Base-by-base conservation (phyloP, 306 rosid species). In the Begonia peltatifolia region DNA sequence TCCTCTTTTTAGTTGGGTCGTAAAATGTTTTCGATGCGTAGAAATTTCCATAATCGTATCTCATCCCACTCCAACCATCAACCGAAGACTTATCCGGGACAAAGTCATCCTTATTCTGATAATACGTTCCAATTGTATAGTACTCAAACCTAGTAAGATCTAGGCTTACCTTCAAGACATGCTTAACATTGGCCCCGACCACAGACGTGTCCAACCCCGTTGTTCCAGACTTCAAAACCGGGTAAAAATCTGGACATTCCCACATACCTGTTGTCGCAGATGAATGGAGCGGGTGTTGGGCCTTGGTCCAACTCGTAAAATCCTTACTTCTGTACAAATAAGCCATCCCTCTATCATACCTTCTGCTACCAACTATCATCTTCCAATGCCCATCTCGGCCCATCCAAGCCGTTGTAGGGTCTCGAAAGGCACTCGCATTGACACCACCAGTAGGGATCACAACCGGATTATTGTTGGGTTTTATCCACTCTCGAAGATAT, bases 171-270 rank as follows among this genome's bases (percentile, higher is more conserved):
- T 90, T 90, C 10, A 90, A 53, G 8, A 85, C 87, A 43, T 83
- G 74, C 42, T 83, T 90, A 6, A 74, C 65, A 15, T 20, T 42
- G 7, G 11, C 12, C 16, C 81, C 72, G 2, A 2, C 2, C 9
- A 50, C 9, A 0, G 95, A 78, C 9, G 73, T 14, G 30, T 90
- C 95, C 66, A 85, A 61, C 54, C 97, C 94, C 0, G 2, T 38
- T 17, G 51, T 63, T 1, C 79, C 68, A 1, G 13, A 6, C 17
- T 58, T 4, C 0, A 76, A 54, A 59, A 85, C 97, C 4, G 92
- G 95, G 59, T 60, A 90, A 44, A 90, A 83, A 55, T 90, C 95
- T 0, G 87, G 94, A 57, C 97, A 90, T 35, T 90, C 95, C 95
- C 92, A 90, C 83, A 76, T 82, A 0, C 95, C 97, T 7, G 94